Conservation (phyloP, 2,329 filamentous ascomycete species). For the Emmonsia crescens region DNA sequence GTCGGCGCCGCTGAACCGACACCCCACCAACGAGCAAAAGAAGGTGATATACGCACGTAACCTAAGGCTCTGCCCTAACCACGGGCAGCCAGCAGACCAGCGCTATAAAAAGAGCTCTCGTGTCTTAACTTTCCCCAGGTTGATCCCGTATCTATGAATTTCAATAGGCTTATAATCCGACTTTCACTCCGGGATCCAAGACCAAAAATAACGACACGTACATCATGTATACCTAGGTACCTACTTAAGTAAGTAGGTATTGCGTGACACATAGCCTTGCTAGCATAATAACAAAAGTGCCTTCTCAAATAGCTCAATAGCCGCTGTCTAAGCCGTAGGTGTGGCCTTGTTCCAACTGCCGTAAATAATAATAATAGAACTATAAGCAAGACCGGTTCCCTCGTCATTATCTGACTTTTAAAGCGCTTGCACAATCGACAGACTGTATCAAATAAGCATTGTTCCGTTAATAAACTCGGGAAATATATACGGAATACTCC, state of each 20-base stretch:
- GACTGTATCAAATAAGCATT: background rate
- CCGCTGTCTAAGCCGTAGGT: background rate
- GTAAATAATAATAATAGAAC: too few species aligned
- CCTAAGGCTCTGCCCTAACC: background rate
- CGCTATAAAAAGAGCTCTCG: background rate
- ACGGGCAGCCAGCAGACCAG: background rate
- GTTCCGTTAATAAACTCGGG: background rate
- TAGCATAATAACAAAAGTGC: background rate
- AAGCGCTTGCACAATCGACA: background rate
- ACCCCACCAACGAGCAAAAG: background rate
- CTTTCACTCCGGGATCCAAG: background rate
- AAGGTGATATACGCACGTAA: background rate
- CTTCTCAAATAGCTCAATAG: background rate
- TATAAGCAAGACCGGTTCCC: background rate
- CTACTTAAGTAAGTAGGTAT: too few species aligned
- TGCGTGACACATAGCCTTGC: background rate
- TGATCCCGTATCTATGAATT: background rate
- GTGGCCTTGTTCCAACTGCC: background rate
- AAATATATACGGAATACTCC: background rate
- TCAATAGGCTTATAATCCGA: background rate
- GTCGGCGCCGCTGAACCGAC: background rate
- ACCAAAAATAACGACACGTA: too few species aligned
- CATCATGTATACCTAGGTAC: too few species aligned
- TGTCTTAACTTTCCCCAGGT: background rate
- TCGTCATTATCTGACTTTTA: background rate